Evolutionary conservation across 73 alveolate species (phyloP), one percentile per base, ranked within the genome.

Genomic region (Paraurostyla sp.): DNA sequence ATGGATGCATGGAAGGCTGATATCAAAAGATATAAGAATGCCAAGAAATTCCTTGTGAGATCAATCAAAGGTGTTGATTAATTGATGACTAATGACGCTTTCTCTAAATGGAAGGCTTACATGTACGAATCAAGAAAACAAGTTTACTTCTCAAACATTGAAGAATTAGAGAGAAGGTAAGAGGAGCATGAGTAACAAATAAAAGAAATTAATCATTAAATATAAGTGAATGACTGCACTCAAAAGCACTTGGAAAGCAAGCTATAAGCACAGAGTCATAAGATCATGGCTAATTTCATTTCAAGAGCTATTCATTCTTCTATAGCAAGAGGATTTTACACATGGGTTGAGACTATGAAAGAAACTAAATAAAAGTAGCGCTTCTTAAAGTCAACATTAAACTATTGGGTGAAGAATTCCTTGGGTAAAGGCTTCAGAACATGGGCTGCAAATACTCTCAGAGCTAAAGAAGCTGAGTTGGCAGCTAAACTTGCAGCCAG

Each of bases 301-400:
- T 71, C 71, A 6, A 76, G 95, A 50, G 45, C 32, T 50, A 71
- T 46, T 7, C 63, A 73, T 49, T 41, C 65, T 2, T 33, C 49
- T 0, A 50, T 49, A 27, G 90, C 95, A 0, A 68, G 75, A 43
- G 91, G 92, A 20, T 91, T 91, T 82, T 81, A 83, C 42, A 83
- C 88, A 18, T 91, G 95, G 95, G 43, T 48, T 9, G 91, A 85
- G 2, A 59, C 25, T 25, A 41, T 84, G 25, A 45, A 30, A 15
- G 62, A 43, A 30, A 9, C 27, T 30, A 69, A 91, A 38, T 36
- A 46, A 0, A 49, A 85, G 80, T 36, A 38, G 18, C n/a, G 71
- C 22, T 50, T 41, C 56, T 23, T 91, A 54, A 71, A 51, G 58
- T 51, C 71, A 4, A 45, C 71, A 30, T 0, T 71, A 0, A 38